These are phyloP conservation scores for Triadica sebifera DNA, from an alignment of 345 rosid species.

Conservation along the genomic window DNA sequence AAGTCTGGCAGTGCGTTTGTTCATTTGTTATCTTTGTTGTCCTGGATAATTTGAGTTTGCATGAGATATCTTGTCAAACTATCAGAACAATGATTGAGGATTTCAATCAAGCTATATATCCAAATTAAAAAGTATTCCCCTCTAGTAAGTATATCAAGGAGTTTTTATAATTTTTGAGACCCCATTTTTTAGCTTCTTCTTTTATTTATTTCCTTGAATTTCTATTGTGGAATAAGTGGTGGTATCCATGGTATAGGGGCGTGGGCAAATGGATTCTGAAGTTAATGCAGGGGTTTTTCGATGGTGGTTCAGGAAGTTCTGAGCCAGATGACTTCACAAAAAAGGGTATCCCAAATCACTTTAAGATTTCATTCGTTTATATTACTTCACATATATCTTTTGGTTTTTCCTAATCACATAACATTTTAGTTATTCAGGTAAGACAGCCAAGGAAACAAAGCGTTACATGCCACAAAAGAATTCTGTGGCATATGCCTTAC, in stretches of 20 bases:
- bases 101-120: not conserved
- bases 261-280: constrained; percentile 84
- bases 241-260: constrained; percentile 54
- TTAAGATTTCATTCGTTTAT: constrained; percentile 15
- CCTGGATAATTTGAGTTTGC: not conserved
- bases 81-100: not conserved
- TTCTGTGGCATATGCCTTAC: constrained; percentile 80
- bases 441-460: constrained; percentile 42
- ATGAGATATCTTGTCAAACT: too few species aligned
- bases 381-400: constrained; percentile 2
- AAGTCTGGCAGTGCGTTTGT: not conserved
- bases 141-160: not conserved
- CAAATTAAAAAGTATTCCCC: not conserved
- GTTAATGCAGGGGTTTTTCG: constrained; percentile 65
- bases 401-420: not conserved
- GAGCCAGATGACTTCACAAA: constrained; percentile 48
- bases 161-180: not conserved
- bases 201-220: not conserved
- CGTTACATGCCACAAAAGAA: constrained; percentile 76
- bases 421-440: constrained; percentile 38
- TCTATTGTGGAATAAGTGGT: constrained; percentile 3
- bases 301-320: constrained; percentile 40
- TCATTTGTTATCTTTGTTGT: too few species aligned
- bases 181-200: not conserved
- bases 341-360: constrained; percentile 36